phyloP scores from a whole-genome alignment of 1,284 basidiomycete species.

The Pholiota adiposa region DNA sequence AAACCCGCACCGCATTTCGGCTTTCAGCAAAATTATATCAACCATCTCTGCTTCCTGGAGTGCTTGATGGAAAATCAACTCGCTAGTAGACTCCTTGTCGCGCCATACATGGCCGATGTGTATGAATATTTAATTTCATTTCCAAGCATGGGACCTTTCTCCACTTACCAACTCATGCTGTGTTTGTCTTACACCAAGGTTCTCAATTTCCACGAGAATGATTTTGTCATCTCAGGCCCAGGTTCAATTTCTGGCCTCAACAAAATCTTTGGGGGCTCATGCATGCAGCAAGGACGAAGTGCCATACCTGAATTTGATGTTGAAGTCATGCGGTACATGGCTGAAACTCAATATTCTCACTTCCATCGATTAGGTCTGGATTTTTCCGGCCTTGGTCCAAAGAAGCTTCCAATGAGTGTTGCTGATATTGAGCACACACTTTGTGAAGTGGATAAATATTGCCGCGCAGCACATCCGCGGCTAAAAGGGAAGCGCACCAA shows the following conservation, averaged over 20 bases:
- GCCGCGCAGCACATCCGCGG: slow-evolving; percentile 47
- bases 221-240: slow-evolving; percentile 64
- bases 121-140: slow-evolving; percentile 58
- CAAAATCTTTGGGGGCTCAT: slow-evolving; percentile 51
- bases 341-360: slow-evolving; percentile 53
- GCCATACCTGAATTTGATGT: slow-evolving; percentile 43
- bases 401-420: slow-evolving; percentile 50
- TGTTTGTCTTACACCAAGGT: slow-evolving; percentile 58
- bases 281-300: slow-evolving; percentile 32
- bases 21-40: slow-evolving; percentile 46
- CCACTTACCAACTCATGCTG: slow-evolving; percentile 59
- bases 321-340: slow-evolving; percentile 62
- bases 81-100: slow-evolving; percentile 42
- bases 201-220: slow-evolving; percentile 59
- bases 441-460: slow-evolving; percentile 72
- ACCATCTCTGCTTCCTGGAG: slow-evolving; percentile 61
- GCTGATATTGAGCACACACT: slow-evolving; percentile 69
- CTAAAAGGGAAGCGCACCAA: slow-evolving; percentile 39
- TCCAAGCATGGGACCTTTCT: slow-evolving; percentile 66
- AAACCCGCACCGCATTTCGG: slow-evolving; percentile 60
- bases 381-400: slow-evolving; percentile 51
- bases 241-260: slow-evolving; percentile 59
- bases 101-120: slow-evolving; percentile 54
- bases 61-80: slow-evolving; percentile 56
- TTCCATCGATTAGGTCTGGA: slow-evolving; percentile 54